A percentile compares a stretch with the other conserved stretches of the same genome.
Conservation (phyloP, 768 basidiomycete species). For the Mrakia frigida region DNA sequence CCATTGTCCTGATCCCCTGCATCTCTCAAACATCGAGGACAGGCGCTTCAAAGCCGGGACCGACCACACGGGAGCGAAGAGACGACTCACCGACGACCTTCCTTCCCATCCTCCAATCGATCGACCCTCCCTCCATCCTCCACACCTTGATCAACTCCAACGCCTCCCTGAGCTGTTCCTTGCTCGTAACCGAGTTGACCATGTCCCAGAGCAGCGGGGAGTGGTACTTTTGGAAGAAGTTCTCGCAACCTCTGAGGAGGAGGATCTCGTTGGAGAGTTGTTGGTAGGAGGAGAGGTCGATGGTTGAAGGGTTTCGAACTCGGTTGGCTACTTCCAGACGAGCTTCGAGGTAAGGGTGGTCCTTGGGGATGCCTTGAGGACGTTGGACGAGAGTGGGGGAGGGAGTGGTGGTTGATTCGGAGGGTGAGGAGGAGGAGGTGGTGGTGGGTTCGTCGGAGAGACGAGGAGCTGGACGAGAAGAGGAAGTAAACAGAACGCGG, state of each 20-base stretch:
- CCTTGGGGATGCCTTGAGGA: not conserved
- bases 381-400: not conserved
- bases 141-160: slow-evolving; percentile 16
- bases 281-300: not conserved
- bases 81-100: slow-evolving; percentile 6
- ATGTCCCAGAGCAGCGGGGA: slow-evolving; percentile 13
- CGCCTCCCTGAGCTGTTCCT: slow-evolving; percentile 1
- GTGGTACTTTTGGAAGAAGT: slow-evolving; percentile 13
- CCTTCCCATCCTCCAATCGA: slow-evolving; percentile 3
- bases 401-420: not conserved
- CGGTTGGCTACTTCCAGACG: slow-evolving; percentile 7
- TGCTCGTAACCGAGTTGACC: not conserved
- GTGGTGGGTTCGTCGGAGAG: not conserved
- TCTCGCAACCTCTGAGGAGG: not conserved
- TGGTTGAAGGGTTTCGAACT: not conserved
- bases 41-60: too few species aligned
- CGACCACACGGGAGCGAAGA: not conserved
- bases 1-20: too few species aligned
- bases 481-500: not conserved
- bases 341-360: not conserved
- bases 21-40: too few species aligned
- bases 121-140: not conserved
- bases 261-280: slow-evolving; percentile 11
- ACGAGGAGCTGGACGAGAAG: not conserved
- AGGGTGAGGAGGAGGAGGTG: not conserved